Percentiles rank a stretch among this genome's conserved stretches.
These are phyloP conservation scores for Umbelopsis sp. DNA, from an alignment of 192 early-diverging fungal species.

Conservation along the genomic window DNA sequence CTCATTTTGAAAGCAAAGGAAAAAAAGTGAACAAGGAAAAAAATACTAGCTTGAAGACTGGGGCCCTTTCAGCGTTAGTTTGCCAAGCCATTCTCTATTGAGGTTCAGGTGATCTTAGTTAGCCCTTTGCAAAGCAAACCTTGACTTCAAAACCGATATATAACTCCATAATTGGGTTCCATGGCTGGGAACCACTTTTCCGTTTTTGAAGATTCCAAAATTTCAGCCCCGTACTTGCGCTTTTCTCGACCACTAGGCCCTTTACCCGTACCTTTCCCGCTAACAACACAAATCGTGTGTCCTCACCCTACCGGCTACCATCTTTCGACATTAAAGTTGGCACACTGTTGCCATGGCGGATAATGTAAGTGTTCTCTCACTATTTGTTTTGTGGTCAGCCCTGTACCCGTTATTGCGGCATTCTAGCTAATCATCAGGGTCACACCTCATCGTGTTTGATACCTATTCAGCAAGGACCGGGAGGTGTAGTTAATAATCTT, in stretches of 20 bases:
- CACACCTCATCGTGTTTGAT: background rate
- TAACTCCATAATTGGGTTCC: background rate
- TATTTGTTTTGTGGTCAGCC: background rate
- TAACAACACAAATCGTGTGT: background rate
- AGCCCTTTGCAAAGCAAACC: too few relatives aligned
- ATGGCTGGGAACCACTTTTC: conserved; percentile 6
- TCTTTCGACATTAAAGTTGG: conserved; percentile 7
- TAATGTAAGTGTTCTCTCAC: background rate
- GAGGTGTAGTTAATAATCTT: background rate
- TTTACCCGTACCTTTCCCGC: background rate
- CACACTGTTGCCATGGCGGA: conserved; percentile 14
- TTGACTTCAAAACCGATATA: too few relatives aligned
- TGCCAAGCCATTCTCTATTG: too few relatives aligned
- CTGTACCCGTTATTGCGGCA: background rate
- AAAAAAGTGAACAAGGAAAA: too few relatives aligned
- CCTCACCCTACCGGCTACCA: background rate
- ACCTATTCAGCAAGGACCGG: background rate
- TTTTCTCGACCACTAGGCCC: conserved; percentile 1
- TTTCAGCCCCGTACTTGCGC: background rate
- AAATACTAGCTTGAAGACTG: too few relatives aligned
- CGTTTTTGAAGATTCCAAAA: conserved; percentile 6
- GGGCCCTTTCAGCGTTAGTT: too few relatives aligned
- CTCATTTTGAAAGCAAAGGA: too few relatives aligned
- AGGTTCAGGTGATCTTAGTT: too few relatives aligned
- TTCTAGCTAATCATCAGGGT: background rate